Evolutionary conservation across 768 basidiomycete species (phyloP), one percentile per base, ranked within the genome.

Genomic region (Rhodotorula graminis): DNA sequence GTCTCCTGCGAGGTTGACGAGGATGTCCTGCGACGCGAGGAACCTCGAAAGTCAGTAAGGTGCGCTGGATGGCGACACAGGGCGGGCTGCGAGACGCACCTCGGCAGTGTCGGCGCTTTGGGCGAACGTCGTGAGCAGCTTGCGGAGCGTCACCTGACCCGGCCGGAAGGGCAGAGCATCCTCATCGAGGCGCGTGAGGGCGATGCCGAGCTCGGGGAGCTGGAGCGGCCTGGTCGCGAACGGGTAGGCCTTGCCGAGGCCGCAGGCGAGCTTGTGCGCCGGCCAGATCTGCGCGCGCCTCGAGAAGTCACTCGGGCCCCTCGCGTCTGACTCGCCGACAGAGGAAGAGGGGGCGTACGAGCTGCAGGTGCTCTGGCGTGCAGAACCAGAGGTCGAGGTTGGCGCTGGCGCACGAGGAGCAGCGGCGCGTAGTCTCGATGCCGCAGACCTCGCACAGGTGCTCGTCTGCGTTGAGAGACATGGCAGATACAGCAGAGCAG

Each of bases 251-350:
- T 64, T 64, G 31, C 46, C 61, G 5, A 46, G 61, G 2, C 63
- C 63, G 52, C 63, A 64, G 52, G 55, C 50, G 8, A 25, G 23
- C 52, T 55, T 53, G 63, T 64, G 63, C 23, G 10, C 40, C 16
- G 27, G 18, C 62, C 62, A 64, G 52, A 64, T 25, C 63, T 55
- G 52, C 52, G 46, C 23, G 31, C 18, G 7, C n/a, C 37, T 14
- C 2, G 31, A 18, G 16, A 18, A 15, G 55, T 31, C 50, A 27
- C 23, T 50, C 37, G 9, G 5, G 37, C 37, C 37, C 37, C 37
- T 37, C 37, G 37, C 4, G 37, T 37, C 37, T 4, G 37, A 9
- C 9, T 37, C 37, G 37, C 37, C 37, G 37, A 37, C 12, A 37
- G 2, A 25, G 14, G 16, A 18, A 31, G 29, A 31, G 15, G 9